Evolutionary conservation across 257 asterid genomes (phyloP), one percentile per base, ranked within the genome.

Genomic region (Ophiorrhiza pumila): DNA sequence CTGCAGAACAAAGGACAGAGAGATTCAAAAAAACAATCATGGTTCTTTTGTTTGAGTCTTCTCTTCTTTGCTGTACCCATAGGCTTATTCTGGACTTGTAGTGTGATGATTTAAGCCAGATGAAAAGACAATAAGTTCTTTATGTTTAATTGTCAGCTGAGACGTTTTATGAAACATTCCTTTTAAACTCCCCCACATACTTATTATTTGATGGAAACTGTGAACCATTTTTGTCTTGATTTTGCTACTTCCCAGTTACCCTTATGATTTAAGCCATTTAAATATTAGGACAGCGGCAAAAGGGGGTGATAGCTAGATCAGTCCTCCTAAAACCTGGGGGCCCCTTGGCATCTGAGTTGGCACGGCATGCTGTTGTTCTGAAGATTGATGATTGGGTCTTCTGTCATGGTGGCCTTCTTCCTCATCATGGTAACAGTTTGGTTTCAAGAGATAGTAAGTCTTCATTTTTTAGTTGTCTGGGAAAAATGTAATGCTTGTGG

Each of bases 371-470:
- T 37, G 96, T 94, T 81, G 90, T 87, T 77, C 94, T 94, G 75
- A 87, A 90, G 82, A 89, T 94, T 25, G 86, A 94, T 55, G 96
- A 94, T 83, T 94, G 98, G 98, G 81, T 94, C 29, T 94, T 94
- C 82, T 94, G 98, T 71, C 98, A 94, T 63, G 98, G 98, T 31
- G 97, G 98, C 78, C 92, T 91, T 75, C 98, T 88, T 85, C 98
- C 98, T 62, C 98, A 90, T 83, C 98, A 94, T 73, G 97, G 98
- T 94, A 88, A 77, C 55, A 69, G 11, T 35, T 43, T 9, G 25
- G 31, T 46, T 45, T 29, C 63, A 71, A 23, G 34, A 31, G 17
- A 1, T 39, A 12, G 8, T 32, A 12, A 47, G 29, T 60, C 41
- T 8, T 18, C 47, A 2, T 59, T 25, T 35, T 53, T 27, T 27